Base-by-base conservation (phyloP, 83 land plant species). In the Diphasiastrum complanatum region DNA sequence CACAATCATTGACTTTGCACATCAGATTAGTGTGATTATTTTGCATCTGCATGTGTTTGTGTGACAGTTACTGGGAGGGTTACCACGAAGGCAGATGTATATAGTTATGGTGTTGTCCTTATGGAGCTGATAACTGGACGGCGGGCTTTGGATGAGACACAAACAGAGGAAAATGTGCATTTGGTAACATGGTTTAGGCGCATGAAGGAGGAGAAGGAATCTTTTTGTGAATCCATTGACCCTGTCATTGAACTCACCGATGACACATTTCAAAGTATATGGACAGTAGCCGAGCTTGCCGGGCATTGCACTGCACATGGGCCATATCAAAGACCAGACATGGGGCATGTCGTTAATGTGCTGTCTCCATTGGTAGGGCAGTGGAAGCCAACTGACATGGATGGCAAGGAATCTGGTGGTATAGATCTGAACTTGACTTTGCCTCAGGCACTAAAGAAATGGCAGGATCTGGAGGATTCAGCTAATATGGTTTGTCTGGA, bases 321-420 rank as follows among this genome's bases (percentile, higher is more conserved):
- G n/a, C n/a, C n/a, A n/a, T n/a, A n/a, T n/a, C n/a, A n/a, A n/a
- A n/a, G n/a, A n/a, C n/a, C n/a, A n/a, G n/a, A n/a, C n/a, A n/a
- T n/a, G 45, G 45, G 45, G 45, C 45, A 41, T 41, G 45, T 18
- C 0, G 45, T 41, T 14, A 41, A 41, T 18, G 45, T 41, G n/a
- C 45, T 41, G 12, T 14, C 45, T 41, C 45, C 45, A 41, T 18
- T 41, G 12, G 45, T 41, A 14, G 45, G 18, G 45, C 12, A 41
- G 18, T 41, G 45, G 45, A 41, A 41, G 45, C 45, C 45, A 41
- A 41, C 45, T 14, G 45, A 41, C 45, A 41, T 41, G 45, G 45
- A 41, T 41, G 12, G n/a, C 12, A 18, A 41, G n/a, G 45, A 41
- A 14, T 14, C 12, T 41, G 45, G 18, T 41, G 45, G 45, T 14